These are phyloP conservation scores for Clathrus columnatus DNA, from an alignment of 768 basidiomycete genomes.

Conservation along the genomic window DNA sequence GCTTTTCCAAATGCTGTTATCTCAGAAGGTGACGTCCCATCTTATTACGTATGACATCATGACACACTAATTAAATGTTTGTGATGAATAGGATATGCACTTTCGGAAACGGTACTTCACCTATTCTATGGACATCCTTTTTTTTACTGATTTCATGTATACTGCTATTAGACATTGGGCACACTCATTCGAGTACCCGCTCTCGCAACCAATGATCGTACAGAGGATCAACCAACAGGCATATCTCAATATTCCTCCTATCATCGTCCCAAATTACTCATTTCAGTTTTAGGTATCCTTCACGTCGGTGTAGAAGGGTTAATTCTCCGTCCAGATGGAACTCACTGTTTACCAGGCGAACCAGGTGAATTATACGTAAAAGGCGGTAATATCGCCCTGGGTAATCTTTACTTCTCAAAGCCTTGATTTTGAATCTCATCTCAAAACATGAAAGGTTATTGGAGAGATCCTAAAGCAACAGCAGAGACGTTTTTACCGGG, in stretches of 20 bases:
- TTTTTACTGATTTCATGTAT: not conserved
- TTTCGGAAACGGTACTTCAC: slow-evolving; percentile 55
- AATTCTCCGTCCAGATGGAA: slow-evolving; percentile 49
- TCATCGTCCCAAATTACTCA: not conserved
- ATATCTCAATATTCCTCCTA: slow-evolving; percentile 30
- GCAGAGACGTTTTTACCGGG: slow-evolving; percentile 11
- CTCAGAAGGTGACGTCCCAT: slow-evolving; percentile 32
- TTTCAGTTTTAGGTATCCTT: slow-evolving; percentile 37
- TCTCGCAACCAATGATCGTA: slow-evolving; percentile 45
- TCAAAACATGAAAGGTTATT: slow-evolving; percentile 12
- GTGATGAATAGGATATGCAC: slow-evolving; percentile 56
- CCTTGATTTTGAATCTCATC: not conserved
- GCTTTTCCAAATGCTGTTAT: slow-evolving; percentile 21
- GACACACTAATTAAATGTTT: not conserved
- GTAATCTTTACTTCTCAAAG: not conserved
- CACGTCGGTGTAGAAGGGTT: slow-evolving; percentile 56
- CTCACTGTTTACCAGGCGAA: slow-evolving; percentile 45
- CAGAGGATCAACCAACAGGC: slow-evolving; percentile 29
- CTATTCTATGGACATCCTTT: not conserved
- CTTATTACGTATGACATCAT: not conserved
- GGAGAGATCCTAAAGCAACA: slow-evolving; percentile 12
- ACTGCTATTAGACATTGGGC: not conserved
- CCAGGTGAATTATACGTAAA: slow-evolving; percentile 58
- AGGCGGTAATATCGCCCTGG: slow-evolving; percentile 42
- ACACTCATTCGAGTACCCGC: not conserved